A percentile compares a stretch with the other conserved stretches of the same genome.
These are phyloP conservation scores for Phytophthora melonis DNA, from an alignment of 352 stramenopile genomes.

Conservation along the genomic window DNA sequence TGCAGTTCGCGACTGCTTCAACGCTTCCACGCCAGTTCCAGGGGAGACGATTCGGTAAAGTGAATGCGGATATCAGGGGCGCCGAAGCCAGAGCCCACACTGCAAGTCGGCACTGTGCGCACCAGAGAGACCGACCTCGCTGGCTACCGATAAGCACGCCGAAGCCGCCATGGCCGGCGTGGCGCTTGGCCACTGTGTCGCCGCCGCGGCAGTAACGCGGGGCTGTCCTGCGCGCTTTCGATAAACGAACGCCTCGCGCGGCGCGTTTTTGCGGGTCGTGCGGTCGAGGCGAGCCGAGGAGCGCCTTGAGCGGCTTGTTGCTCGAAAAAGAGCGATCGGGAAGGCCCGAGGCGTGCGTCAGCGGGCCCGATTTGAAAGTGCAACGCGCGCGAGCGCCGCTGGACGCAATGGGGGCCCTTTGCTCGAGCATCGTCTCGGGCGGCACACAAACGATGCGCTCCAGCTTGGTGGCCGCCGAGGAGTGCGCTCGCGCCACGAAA, in stretches of 20 bases:
- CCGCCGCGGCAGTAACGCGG: neutral
- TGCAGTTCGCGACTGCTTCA: neutral
- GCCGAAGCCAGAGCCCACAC: neutral
- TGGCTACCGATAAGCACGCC: neutral
- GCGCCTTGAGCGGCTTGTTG: constrained; percentile 10
- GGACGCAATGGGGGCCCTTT: constrained; percentile 20
- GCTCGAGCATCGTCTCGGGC: neutral
- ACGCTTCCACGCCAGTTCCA: neutral
- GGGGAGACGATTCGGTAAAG: neutral
- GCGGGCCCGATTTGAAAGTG: constrained; percentile 31
- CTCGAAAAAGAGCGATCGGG: constrained; percentile 34
- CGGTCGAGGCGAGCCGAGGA: constrained; percentile 11
- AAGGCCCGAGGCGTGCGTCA: constrained; percentile 32
- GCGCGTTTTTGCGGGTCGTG: constrained; percentile 34
- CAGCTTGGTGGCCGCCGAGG: neutral
- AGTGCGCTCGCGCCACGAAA: constrained; percentile 18
- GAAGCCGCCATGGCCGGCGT: constrained; percentile 9
- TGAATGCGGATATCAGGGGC: constrained; percentile 18
- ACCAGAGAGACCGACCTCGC: neutral
- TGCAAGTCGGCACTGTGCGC: constrained; percentile 1
- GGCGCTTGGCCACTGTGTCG: constrained; percentile 21
- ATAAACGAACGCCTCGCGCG: constrained; percentile 22
- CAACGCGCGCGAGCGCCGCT: constrained; percentile 23
- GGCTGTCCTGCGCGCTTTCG: constrained; percentile 11
- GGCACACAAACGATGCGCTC: constrained; percentile 15